Base-by-base conservation (phyloP, 169 alveolate genomes). In the Toxoplasma gondii region DNA sequence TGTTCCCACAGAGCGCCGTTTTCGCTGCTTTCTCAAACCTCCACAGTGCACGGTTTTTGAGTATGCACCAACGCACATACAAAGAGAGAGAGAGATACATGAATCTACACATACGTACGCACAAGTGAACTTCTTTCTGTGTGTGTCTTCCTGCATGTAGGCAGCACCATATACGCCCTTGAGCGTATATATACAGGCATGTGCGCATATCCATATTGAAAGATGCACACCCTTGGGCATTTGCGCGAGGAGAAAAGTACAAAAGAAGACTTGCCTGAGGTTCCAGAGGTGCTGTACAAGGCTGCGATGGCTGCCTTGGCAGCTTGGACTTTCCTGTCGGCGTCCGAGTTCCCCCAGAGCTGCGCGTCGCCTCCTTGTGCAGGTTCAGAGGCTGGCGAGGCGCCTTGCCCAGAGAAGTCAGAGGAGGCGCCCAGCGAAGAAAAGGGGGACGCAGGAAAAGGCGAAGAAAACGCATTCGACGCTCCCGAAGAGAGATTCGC, bases 251-350 rank as follows among this genome's bases (percentile, higher is more conserved):
- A 53, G 27, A 53, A 12, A 19, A 53, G 27, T 53, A 19, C 67
- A 12, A 12, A 49, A 12, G 58, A 12, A 12, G 58, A 16, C 74
- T 27, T 64, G n/a, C 74, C 74, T 27, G 74, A 10, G 74, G 7
- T 64, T 16, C n/a, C 74, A 27, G 53, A 12, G 41, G 38, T 82
- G 64, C 67, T 82, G 90, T 69, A 90, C 39, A 90, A 88, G 0
- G 69, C 87, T 29, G 93, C 93, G n/a, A 90, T 90, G 24, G 93
- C 70, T 1, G 88, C 88, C 43, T 90, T 90, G 31, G 93, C 93
- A 16, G 69, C 88, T 43, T 67, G 88, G 1, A 90, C 87, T 19
- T 78, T 74, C 88, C 67, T 24, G 74, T 90, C 93, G 1, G 90
- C 90, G n/a, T 82, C 90, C 39, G 86, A 78, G 54, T 31, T 29